A percentile compares a stretch with the other conserved stretches of the same genome.
Evolutionary conservation across 176 grass and related monocot species (phyloP).

Genomic region (Thalia dealbata): DNA sequence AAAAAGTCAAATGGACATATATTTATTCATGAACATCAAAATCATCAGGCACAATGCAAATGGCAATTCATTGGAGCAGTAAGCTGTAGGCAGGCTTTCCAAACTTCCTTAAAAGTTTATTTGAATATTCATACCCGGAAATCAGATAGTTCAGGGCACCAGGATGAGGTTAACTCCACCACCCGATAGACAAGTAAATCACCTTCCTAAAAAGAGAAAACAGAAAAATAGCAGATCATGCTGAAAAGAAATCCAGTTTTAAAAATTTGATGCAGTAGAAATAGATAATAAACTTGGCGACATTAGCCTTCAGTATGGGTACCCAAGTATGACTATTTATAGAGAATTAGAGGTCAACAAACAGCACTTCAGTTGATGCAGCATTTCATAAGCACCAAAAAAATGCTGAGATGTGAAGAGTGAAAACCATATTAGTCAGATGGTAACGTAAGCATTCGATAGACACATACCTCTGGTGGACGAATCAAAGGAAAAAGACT

Average conservation of each 20-base stretch:
- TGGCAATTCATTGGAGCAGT: neutral
- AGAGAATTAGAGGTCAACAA: neutral
- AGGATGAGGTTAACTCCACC: conserved; percentile 71
- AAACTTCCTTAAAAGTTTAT: conserved; percentile 2
- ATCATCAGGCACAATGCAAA: neutral
- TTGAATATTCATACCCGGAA: conserved; percentile 49
- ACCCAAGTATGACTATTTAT: neutral
- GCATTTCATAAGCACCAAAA: neutral
- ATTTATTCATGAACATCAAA: neutral
- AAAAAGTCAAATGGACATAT: conserved; percentile 12
- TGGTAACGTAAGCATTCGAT: neutral
- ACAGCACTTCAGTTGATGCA: neutral
- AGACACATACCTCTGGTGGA: conserved; percentile 50
- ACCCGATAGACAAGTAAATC: conserved; percentile 74
- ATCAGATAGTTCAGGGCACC: conserved; percentile 83
- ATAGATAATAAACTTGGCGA: neutral
- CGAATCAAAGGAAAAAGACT: conserved; percentile 57
- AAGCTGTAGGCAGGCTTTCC: neutral
- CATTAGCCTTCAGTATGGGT: neutral
- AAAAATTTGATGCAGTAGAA: neutral
- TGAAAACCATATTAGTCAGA: neutral
- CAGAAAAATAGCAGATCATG: neutral
- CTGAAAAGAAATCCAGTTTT: neutral
- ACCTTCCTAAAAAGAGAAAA: conserved; percentile 48
- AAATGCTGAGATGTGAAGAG: neutral